phyloP scores from a whole-genome alignment of 2,329 filamentous ascomycete genomes.

The Colletotrichum sp. region DNA sequence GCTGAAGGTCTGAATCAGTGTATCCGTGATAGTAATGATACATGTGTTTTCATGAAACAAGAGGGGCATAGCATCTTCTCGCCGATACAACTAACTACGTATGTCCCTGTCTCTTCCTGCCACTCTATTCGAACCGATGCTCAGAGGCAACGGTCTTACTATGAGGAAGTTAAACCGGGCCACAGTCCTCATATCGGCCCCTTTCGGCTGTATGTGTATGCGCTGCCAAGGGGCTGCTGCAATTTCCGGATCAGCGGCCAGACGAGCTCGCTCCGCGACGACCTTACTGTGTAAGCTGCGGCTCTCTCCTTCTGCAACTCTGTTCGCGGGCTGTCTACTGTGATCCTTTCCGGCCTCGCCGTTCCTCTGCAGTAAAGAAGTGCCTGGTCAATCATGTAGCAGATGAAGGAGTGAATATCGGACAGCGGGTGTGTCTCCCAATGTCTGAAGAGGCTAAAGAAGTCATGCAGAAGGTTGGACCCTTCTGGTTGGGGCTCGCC shows the following conservation, averaged over 20 bases:
- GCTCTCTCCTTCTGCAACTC: background rate
- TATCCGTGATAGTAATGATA: no score
- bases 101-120: background rate
- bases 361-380: background rate
- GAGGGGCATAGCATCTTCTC: background rate
- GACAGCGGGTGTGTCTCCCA: background rate
- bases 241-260: background rate
- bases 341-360: background rate
- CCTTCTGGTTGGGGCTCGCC: background rate
- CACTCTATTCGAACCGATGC: background rate
- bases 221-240: background rate
- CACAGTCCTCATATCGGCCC: background rate
- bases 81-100: background rate
- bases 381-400: background rate
- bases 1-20: no score
- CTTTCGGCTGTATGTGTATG: background rate
- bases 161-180: background rate
- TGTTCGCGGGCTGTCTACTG: background rate
- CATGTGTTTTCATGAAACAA: background rate
- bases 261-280: background rate
- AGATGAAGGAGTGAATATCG: background rate
- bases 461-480: background rate
- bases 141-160: background rate
- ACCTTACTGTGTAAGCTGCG: background rate
- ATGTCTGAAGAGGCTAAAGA: background rate